phyloP scores from a whole-genome alignment of 2,329 filamentous ascomycete genomes.

The Ophiostoma ips region DNA sequence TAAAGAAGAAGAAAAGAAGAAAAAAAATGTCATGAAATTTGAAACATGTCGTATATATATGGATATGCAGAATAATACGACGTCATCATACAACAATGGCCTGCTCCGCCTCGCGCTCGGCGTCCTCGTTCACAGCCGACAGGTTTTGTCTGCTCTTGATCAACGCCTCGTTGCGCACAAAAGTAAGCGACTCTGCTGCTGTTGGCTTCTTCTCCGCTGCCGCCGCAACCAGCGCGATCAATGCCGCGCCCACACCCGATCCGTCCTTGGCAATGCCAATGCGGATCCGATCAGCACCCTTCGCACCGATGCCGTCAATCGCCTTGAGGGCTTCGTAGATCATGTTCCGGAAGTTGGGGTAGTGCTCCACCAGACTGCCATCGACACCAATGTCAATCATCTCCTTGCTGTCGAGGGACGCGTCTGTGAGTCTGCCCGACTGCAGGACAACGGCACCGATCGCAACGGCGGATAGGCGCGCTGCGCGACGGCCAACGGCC shows the following conservation, averaged over 20 bases:
- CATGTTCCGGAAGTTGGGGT: slow-evolving; percentile 81
- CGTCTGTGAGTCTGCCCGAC: slow-evolving; percentile 53
- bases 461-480: slow-evolving; percentile 74
- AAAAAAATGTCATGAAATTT: too few relatives aligned
- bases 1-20: too few relatives aligned
- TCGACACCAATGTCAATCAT: slow-evolving; percentile 86
- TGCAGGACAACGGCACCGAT: slow-evolving; percentile 74
- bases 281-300: slow-evolving; percentile 71
- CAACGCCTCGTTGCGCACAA: slow-evolving; percentile 24
- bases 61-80: neutral
- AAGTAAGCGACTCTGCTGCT: slow-evolving; percentile 25
- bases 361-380: slow-evolving; percentile 88
- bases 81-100: neutral
- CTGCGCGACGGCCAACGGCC: slow-evolving; percentile 78
- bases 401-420: slow-evolving; percentile 42
- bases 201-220: slow-evolving; percentile 39
- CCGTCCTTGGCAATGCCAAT: slow-evolving; percentile 97
- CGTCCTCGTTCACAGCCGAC: slow-evolving; percentile 16
- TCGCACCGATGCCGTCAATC: slow-evolving; percentile 61
- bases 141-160: slow-evolving; percentile 19
- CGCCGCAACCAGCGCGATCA: slow-evolving; percentile 84
- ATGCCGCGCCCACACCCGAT: slow-evolving; percentile 82
- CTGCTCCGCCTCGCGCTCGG: neutral
- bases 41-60: neutral
- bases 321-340: slow-evolving; percentile 69